Evolutionary conservation across 2,329 filamentous ascomycete species (phyloP), one percentile per base, ranked within the genome.

Genomic region (Ophiostoma sp.): DNA sequence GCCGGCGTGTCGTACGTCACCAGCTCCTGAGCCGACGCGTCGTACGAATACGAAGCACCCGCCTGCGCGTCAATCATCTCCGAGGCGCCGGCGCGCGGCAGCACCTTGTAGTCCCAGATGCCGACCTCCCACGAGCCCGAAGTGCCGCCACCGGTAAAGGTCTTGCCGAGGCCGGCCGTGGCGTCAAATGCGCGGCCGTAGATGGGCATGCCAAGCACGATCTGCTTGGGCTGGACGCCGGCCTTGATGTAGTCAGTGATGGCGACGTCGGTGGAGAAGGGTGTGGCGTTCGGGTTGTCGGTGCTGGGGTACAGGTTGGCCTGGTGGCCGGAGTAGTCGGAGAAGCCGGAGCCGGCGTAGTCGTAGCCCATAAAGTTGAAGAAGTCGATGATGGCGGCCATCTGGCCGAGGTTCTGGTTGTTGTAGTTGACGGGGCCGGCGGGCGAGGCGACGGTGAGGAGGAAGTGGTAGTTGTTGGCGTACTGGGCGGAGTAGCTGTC

Each of bases 81-180:
- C 1, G 79, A 79, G 0, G 89, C 86, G 0, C 87, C 88, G 0
- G 84, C 76, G 36, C 83, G 83, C 0, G 92, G 92, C 1, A 96
- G 83, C 0, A 79, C 89, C 80, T 94, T 95, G 83, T 91, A 95
- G 78, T 95, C 91, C 87, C 90, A 94, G 13, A 93, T 82, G 0
- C 90, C 90, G 44, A 83, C 81, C 79, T 94, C 91, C 87, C 88
- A 94, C 69, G 84, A 88, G 0, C 90, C 91, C 4, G 52, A 23
- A 11, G 80, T 76, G 2, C 91, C 92, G 2, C 91, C 80, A 27
- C 90, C 90, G 4, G 76, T 83, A 79, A 83, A 95, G 0, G 84
- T 71, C 72, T 84, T 79, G 7, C 92, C 92, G 1, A 89, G 84
- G 0, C 91, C 91, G n/a, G 81, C 78, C 0, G 92, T 85, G 36